phyloP scores from a whole-genome alignment of 1,284 basidiomycete species.

The Cutaneotrichosporon cutaneum region DNA sequence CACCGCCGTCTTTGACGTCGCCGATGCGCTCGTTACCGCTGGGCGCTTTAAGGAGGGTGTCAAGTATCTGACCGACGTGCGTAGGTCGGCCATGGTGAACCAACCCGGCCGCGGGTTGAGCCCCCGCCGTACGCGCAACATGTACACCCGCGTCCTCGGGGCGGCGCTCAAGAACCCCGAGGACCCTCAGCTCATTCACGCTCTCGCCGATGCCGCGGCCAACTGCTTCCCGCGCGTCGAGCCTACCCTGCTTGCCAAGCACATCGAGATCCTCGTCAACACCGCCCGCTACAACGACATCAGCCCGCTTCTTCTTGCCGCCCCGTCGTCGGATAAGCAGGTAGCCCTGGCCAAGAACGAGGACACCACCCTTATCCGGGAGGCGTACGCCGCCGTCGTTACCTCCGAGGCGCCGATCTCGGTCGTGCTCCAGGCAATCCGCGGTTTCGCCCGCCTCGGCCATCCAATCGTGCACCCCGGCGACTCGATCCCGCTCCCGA shows the following conservation, averaged over 20 bases:
- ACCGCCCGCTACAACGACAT: conserved; percentile 18
- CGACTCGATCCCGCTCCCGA: conserved; percentile 18
- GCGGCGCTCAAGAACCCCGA: conserved; percentile 57
- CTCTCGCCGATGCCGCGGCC: conserved; percentile 24
- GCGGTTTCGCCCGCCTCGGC: conserved; percentile 23
- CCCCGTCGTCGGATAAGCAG: not conserved
- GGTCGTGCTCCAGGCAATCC: conserved; percentile 20
- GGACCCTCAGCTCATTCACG: conserved; percentile 55
- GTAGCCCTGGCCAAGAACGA: not conserved
- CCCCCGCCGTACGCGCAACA: not conserved
- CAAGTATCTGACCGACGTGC: not conserved
- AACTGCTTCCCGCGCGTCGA: conserved; percentile 12
- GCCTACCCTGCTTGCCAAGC: conserved; percentile 4
- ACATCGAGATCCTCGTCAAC: conserved; percentile 21
- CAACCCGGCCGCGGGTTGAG: not conserved
- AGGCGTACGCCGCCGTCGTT: conserved; percentile 1
- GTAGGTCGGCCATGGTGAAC: not conserved
- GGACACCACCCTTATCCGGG: not conserved
- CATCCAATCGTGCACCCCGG: conserved; percentile 3
- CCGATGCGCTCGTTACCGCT: conserved; percentile 57
- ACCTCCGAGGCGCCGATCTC: conserved; percentile 19
- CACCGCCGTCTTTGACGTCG: conserved; percentile 7
- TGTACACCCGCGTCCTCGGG: conserved; percentile 33
- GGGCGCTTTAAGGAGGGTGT: conserved; percentile 56
- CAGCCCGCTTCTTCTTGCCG: conserved; percentile 12